Evolutionary conservation across 768 basidiomycete genomes (phyloP).

Genomic region (Pleurotus sapidus): DNA sequence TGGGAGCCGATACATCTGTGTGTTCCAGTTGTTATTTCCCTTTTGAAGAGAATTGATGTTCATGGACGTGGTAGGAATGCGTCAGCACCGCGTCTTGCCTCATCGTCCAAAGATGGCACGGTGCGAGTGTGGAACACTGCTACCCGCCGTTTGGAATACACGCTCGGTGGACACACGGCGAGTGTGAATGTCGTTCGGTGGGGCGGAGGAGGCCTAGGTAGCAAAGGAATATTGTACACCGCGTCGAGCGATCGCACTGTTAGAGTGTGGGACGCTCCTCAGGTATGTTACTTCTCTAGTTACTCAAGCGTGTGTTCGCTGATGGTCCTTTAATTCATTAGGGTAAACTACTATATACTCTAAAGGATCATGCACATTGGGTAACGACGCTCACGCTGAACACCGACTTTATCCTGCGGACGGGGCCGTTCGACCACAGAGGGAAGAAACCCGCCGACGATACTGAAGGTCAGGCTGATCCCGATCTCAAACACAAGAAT

Average conservation of each 20-base stretch:
- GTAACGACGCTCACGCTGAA: conserved; percentile 95
- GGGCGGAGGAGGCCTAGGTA: conserved; percentile 75
- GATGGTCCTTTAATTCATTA: conserved; percentile 23
- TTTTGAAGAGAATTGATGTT: neutral
- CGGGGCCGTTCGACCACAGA: conserved; percentile 92
- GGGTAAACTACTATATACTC: conserved; percentile 79
- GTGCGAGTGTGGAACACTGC: conserved; percentile 91
- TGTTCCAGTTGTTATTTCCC: conserved; percentile 18
- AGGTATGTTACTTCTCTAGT: conserved; percentile 38
- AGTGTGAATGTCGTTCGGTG: conserved; percentile 95
- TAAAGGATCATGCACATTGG: conserved; percentile 98
- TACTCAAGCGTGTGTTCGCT: neutral
- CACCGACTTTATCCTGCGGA: conserved; percentile 92
- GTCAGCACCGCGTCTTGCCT: conserved; percentile 79
- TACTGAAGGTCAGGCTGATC: conserved; percentile 61
- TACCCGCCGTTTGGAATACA: conserved; percentile 71
- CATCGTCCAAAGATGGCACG: conserved; percentile 94
- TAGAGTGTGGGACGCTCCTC: conserved; percentile 87
- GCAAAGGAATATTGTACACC: conserved; percentile 82
- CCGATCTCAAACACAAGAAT: too few relatives aligned
- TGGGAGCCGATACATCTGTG: conserved; percentile 97
- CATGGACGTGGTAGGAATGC: conserved; percentile 54
- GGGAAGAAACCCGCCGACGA: conserved; percentile 77
- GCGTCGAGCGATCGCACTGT: conserved; percentile 94
- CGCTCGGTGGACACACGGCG: conserved; percentile 90